Evolutionary conservation across 306 rosid genomes (phyloP), one percentile per base, ranked within the genome.

Genomic region (Gillenia trifoliata): DNA sequence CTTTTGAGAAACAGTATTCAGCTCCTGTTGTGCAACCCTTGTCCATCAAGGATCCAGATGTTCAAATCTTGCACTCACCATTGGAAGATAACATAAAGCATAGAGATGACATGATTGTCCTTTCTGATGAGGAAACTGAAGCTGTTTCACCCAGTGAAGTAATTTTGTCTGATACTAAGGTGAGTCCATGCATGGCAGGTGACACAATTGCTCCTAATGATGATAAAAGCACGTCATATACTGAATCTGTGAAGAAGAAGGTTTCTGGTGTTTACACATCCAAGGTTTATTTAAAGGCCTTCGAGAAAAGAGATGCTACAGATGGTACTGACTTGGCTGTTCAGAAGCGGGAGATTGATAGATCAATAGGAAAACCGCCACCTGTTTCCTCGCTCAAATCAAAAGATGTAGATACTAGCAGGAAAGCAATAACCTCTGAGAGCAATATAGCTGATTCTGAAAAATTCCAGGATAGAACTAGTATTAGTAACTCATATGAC

Each of bases 61-160:
- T 69, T 57, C 83, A 73, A 73, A 79, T 71, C 49, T 50, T 80
- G 74, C 85, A 79, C 77, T 80, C 84, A 20, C 72, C 77, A 70
- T 57, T 52, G 50, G 76, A 36, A 60, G 47, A 74, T 30, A 23
- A 75, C 70, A 75, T 77, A 84, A 81, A 78, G 52, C 76, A 52
- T 47, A 38, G 30, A 47, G 80, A 80, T 75, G 70, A 77, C 68
- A 26, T 85, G 70, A 83, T 89, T 79, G 78, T 94, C 69, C 92
- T 90, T 79, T 94, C 96, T 59, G 98, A 94, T 83, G 96, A 90
- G 77, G 98, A 94, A 79, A 80, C 83, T 66, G 77, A 64, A 75
- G 85, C 80, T 74, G 74, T 70, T 69, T 70, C 63, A 73, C 62
- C 87, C 13, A 66, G 30, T 64, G 79, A 54, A 54, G 75, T 62